phyloP scores from a whole-genome alignment of 2,329 filamentous ascomycete genomes.

The Penicillium decumbens region DNA sequence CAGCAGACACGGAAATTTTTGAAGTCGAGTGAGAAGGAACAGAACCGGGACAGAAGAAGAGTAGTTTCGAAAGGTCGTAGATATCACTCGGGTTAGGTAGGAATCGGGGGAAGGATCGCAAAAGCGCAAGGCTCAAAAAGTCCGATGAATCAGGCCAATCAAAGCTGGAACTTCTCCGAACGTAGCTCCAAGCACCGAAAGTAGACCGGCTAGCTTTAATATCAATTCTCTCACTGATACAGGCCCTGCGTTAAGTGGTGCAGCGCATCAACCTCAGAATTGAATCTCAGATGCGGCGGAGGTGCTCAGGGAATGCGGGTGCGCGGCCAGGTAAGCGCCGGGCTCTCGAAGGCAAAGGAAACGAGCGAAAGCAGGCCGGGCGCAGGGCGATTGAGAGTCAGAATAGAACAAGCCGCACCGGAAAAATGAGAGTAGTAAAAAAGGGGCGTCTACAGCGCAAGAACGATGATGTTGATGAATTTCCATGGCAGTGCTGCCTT shows the following conservation, averaged over 20 bases:
- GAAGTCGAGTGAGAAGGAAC: neutral
- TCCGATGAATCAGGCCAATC: neutral
- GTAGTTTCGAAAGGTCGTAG: neutral
- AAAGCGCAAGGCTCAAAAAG: neutral
- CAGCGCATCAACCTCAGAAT: conserved; percentile 7
- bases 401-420: neutral
- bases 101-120: neutral
- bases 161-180: neutral
- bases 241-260: neutral
- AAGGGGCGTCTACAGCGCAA: neutral
- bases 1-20: neutral
- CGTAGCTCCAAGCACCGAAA: neutral
- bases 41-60: neutral
- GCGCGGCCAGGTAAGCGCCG: conserved; percentile 22
- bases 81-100: neutral
- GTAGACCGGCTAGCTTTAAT: conserved; percentile 5
- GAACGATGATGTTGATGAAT: conserved; percentile 18
- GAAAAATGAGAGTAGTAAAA: conserved; percentile 1
- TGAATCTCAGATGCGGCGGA: conserved; percentile 2
- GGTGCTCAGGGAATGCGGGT: conserved; percentile 15
- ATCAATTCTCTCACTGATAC: neutral
- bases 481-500: conserved; percentile 12
- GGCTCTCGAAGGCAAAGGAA: conserved; percentile 8
- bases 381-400: neutral
- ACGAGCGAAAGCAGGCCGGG: conserved; percentile 6